A percentile compares a stretch with the other conserved stretches of the same genome.
phyloP scores from a whole-genome alignment of 441 rosid genomes.

The Populus hybrid region DNA sequence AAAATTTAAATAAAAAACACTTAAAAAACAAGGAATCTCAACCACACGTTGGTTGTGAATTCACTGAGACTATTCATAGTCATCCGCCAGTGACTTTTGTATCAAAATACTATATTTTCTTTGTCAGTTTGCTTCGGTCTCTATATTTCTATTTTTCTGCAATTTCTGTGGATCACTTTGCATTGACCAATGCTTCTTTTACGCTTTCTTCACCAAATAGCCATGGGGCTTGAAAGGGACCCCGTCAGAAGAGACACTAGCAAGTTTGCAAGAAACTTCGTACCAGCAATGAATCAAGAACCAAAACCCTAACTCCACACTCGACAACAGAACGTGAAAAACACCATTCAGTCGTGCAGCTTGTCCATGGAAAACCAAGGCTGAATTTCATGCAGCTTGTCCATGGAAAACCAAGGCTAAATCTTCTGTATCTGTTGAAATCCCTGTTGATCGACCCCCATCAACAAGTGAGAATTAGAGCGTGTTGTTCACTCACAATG shows the following conservation, averaged over 20 bases:
- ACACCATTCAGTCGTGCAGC: neutral
- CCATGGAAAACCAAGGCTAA: too few species aligned
- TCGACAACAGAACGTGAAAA: neutral
- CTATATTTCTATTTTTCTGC: too few species aligned
- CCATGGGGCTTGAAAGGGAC: too few species aligned
- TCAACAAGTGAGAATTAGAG: neutral
- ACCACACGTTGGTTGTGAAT: too few species aligned
- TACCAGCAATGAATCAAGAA: neutral
- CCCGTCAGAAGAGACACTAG: too few species aligned
- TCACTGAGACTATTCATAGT: too few species aligned
- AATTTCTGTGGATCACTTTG: neutral
- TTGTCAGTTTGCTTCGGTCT: neutral
- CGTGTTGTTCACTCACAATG: neutral
- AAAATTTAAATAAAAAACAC: too few species aligned
- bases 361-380: neutral
- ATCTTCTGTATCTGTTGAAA: too few species aligned
- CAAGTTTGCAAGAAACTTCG: neutral
- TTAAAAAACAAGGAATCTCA: too few species aligned
- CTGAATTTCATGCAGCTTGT: too few species aligned
- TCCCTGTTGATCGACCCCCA: neutral
- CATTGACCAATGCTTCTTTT: neutral
- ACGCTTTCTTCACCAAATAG: neutral
- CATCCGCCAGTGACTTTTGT: too few species aligned
- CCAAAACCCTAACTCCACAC: neutral
- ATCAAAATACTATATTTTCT: neutral